A percentile compares a stretch with the other conserved stretches of the same genome.
These are phyloP conservation scores for Colletotrichum echinochloae DNA, from an alignment of 2,329 filamentous ascomycete species.

Conservation along the genomic window DNA sequence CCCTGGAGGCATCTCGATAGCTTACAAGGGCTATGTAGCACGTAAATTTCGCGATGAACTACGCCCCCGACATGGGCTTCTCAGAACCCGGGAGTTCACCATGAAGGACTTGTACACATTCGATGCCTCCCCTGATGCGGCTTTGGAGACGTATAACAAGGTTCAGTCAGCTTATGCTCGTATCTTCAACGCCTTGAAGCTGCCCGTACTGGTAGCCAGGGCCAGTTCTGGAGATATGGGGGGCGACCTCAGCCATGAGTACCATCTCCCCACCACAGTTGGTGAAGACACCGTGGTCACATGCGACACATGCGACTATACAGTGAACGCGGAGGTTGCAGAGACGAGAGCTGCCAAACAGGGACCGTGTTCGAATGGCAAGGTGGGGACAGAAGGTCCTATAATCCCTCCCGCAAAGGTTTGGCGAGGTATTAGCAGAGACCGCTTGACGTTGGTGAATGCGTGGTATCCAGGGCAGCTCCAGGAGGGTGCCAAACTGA, in stretches of 20 bases:
- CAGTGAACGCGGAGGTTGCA: slow-evolving; percentile 90
- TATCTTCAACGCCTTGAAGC: slow-evolving; percentile 84
- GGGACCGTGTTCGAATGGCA: slow-evolving; percentile 34
- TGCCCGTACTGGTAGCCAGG: slow-evolving; percentile 86
- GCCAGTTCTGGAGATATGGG: slow-evolving; percentile 98
- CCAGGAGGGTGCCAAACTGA: neutral
- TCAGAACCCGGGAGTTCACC: slow-evolving; percentile 89
- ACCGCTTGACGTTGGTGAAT: slow-evolving; percentile 75
- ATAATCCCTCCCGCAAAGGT: slow-evolving; percentile 50
- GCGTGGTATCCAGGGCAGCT: slow-evolving; percentile 69
- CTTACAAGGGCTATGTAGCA: slow-evolving; percentile 59
- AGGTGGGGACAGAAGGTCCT: slow-evolving; percentile 42
- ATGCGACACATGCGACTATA: slow-evolving; percentile 79
- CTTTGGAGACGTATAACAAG: slow-evolving; percentile 81
- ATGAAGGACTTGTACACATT: slow-evolving; percentile 99
- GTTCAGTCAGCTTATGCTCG: slow-evolving; percentile 80
- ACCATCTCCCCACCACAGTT: slow-evolving; percentile 82
- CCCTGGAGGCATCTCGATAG: neutral
- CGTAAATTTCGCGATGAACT: slow-evolving; percentile 96
- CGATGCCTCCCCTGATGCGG: slow-evolving; percentile 75
- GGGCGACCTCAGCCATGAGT: slow-evolving; percentile 92
- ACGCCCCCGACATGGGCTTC: slow-evolving; percentile 86
- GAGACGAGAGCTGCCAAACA: slow-evolving; percentile 45
- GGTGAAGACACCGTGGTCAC: slow-evolving; percentile 89
- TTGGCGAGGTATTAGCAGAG: slow-evolving; percentile 75